Evolutionary conservation across 192 early-diverging fungal species (phyloP).

Genomic region (Coemansia sp.): DNA sequence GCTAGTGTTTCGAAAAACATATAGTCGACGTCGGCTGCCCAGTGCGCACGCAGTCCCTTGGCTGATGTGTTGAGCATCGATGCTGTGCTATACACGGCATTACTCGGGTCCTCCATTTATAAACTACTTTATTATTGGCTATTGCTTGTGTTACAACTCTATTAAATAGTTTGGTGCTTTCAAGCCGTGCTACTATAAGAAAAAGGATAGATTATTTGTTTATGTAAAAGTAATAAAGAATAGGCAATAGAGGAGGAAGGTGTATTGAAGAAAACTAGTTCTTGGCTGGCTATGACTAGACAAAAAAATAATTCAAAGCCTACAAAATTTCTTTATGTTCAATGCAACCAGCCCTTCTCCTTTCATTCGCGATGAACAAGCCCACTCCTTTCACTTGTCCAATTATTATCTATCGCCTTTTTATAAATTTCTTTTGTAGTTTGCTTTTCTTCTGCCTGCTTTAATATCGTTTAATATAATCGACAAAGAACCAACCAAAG

Average conservation of each 20-base stretch:
- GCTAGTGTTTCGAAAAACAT: constrained; percentile 26
- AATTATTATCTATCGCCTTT: too few species aligned
- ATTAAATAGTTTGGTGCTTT: neutral
- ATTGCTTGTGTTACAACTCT: neutral
- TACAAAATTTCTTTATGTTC: too few species aligned
- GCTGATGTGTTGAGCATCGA: neutral
- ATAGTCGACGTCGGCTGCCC: constrained; percentile 20
- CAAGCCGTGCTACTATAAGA: neutral
- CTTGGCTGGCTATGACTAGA: too few species aligned
- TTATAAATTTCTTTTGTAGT: too few species aligned
- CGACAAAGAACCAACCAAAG: too few species aligned
- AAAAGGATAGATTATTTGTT: neutral
- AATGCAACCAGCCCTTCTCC: too few species aligned
- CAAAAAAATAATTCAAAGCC: too few species aligned
- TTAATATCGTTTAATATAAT: too few species aligned
- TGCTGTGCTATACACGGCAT: neutral
- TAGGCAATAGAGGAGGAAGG: neutral
- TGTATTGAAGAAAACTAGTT: too few species aligned
- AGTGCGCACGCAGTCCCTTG: constrained; percentile 13
- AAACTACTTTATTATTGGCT: neutral
- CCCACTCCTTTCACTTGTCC: too few species aligned
- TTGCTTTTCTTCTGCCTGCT: too few species aligned
- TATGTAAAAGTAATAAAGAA: neutral
- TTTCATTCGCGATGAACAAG: too few species aligned
- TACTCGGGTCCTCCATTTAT: neutral